Evolutionary conservation across 345 rosid genomes (phyloP).

Genomic region (Litchi chinensis): DNA sequence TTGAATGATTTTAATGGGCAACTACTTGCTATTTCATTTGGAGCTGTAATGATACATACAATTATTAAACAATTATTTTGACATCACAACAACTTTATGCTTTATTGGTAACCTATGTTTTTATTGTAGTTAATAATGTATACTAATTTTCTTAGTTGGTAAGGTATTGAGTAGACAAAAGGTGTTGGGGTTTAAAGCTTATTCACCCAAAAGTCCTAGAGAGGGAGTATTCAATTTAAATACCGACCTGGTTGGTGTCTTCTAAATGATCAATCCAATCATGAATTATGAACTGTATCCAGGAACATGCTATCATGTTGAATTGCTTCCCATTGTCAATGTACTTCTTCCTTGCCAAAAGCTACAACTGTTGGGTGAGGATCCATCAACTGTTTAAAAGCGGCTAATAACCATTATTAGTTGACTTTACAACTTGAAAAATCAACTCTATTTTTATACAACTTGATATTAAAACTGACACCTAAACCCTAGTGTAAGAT

Average conservation of each 20-base stretch:
- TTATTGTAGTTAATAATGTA: not conserved
- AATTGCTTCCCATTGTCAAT: slow-evolving; percentile 67
- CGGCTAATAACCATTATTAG: not conserved
- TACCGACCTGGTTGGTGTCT: slow-evolving; percentile 60
- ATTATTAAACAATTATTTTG: no score
- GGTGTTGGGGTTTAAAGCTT: no score
- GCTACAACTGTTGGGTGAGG: slow-evolving; percentile 78
- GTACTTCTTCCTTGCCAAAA: slow-evolving; percentile 53
- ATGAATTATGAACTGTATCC: slow-evolving; percentile 91
- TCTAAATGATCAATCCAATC: slow-evolving; percentile 89
- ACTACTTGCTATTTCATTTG: slow-evolving; percentile 47
- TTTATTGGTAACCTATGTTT: no score
- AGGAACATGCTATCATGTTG: slow-evolving; percentile 76
- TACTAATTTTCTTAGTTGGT: no score
- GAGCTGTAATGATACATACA: slow-evolving; percentile 31
- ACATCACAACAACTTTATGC: no score
- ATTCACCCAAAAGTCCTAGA: no score
- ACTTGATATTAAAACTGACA: no score
- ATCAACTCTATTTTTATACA: no score
- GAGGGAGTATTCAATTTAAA: not conserved
- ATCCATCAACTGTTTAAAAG: slow-evolving; percentile 51
- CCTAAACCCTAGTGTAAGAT: no score
- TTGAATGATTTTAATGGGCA: slow-evolving; percentile 73
- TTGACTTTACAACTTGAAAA: no score
- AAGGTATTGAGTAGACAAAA: no score